phyloP scores from a whole-genome alignment of 129 eudicot species.

The Lactuca saligna region DNA sequence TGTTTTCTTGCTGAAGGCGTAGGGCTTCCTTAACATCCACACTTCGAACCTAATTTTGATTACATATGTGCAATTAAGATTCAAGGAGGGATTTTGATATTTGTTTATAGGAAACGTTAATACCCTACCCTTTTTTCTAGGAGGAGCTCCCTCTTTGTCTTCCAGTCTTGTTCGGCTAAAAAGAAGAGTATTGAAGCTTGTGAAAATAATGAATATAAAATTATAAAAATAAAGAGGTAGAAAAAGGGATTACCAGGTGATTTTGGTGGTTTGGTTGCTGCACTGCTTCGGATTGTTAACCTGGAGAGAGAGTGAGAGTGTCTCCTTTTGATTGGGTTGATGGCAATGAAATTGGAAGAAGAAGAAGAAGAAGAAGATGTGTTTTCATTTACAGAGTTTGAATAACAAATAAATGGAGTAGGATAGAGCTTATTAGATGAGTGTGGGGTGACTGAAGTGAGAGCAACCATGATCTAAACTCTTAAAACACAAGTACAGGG shows the following conservation, averaged over 20 bases:
- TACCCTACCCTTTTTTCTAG: slow-evolving; percentile 81
- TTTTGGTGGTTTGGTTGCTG: slow-evolving; percentile 91
- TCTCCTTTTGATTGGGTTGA: slow-evolving; percentile 25
- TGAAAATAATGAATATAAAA: background rate
- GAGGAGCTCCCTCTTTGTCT: slow-evolving; percentile 60
- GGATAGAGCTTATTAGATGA: slow-evolving; percentile 44
- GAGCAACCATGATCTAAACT: slow-evolving; percentile 52
- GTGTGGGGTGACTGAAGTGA: slow-evolving; percentile 60
- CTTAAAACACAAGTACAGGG: background rate
- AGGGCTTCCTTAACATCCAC: slow-evolving; percentile 93
- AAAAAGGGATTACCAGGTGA: slow-evolving; percentile 67
- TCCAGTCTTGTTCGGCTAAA: slow-evolving; percentile 97
- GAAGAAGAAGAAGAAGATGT: slow-evolving; percentile 17
- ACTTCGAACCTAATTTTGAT: slow-evolving; percentile 62
- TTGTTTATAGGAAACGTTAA: slow-evolving; percentile 18
- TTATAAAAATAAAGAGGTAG: background rate
- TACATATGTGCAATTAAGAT: background rate
- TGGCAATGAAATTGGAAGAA: slow-evolving; percentile 3
- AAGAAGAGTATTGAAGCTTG: background rate
- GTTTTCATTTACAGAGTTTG: slow-evolving; percentile 32
- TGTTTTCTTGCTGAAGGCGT: slow-evolving; percentile 80
- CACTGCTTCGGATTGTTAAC: slow-evolving; percentile 44
- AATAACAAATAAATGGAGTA: slow-evolving; percentile 23
- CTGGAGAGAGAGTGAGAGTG: slow-evolving; percentile 26
- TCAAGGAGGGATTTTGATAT: background rate